Evolutionary conservation across 805 yeast species (phyloP).

Genomic region (Candida boidinii): DNA sequence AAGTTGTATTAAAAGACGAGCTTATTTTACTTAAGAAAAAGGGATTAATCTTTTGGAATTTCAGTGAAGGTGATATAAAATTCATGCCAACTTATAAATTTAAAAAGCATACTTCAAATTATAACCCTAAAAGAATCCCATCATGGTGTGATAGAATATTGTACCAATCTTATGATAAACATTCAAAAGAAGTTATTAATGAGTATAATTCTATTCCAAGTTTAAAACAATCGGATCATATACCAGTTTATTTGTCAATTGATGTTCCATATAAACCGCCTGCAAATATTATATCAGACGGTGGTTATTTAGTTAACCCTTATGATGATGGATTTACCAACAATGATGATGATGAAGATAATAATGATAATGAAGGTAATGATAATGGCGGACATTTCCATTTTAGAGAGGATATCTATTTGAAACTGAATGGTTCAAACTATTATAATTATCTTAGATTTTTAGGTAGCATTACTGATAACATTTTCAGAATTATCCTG

Average conservation of each 20-base stretch:
- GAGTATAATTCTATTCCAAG: constrained; percentile 40
- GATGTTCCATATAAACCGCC: constrained; percentile 43
- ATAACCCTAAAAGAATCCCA: constrained; percentile 55
- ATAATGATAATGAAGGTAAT: too few relatives aligned
- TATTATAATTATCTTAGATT: constrained; percentile 9
- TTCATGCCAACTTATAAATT: constrained; percentile 84
- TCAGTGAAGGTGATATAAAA: constrained; percentile 52
- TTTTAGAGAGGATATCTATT: too few relatives aligned
- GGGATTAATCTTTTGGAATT: constrained; percentile 48
- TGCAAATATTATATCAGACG: constrained; percentile 12
- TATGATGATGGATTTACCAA: too few relatives aligned
- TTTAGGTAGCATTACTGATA: constrained; percentile 12
- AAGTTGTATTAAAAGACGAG: constrained; percentile 52
- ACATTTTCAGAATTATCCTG: constrained; percentile 9
- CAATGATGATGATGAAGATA: too few relatives aligned
- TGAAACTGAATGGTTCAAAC: constrained; percentile 17
- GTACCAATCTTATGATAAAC: constrained; percentile 36
- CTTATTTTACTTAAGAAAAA: constrained; percentile 30
- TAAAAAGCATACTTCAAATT: constrained; percentile 33
- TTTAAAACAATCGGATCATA: constrained; percentile 64
- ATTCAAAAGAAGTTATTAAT: constrained; percentile 4
- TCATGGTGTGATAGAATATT: constrained; percentile 90
- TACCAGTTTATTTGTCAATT: constrained; percentile 57
- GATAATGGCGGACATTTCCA: too few relatives aligned
- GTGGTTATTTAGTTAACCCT: constrained; percentile 19